Percentiles rank a stretch among this genome's conserved stretches.
Conservation (phyloP, 129 eudicot species). For the Scalesia atractyloides region DNA sequence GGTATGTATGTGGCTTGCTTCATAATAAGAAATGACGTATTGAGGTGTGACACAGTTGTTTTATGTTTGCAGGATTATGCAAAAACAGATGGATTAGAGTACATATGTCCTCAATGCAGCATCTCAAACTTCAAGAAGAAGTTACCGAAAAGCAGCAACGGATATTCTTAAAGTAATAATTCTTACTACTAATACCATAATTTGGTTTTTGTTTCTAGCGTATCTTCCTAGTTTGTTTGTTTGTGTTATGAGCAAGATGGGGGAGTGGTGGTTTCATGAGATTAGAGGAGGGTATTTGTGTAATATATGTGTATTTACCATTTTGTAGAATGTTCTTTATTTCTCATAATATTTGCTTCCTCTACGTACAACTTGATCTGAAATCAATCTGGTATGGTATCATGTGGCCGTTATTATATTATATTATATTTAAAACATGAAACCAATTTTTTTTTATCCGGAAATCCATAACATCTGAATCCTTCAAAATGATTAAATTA, state of each 20-base stretch:
- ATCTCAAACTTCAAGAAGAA: constrained; percentile 86
- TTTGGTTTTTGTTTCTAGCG: constrained; percentile 26
- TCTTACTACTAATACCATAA: constrained; percentile 1
- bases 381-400: no score
- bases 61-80: constrained; percentile 80
- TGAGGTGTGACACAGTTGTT: not conserved
- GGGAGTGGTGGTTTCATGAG: constrained; percentile 20
- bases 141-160: constrained; percentile 62
- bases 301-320: constrained; percentile 42
- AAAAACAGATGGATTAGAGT: constrained; percentile 95
- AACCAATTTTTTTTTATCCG: no score
- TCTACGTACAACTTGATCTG: not conserved
- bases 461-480: no score
- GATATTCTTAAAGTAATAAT: constrained; percentile 50
- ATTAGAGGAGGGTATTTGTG: constrained; percentile 30
- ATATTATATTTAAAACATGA: no score
- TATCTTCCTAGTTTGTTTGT: constrained; percentile 22
- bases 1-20: constrained; percentile 35
- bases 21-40: not conserved
- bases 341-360: constrained; percentile 19
- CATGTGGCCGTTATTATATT: no score
- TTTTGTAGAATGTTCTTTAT: constrained; percentile 29
- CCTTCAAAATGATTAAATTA: no score
- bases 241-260: constrained; percentile 28
- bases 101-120: constrained; percentile 98